phyloP scores from a whole-genome alignment of 257 asterid genomes.

The Euphrasia confusa region DNA sequence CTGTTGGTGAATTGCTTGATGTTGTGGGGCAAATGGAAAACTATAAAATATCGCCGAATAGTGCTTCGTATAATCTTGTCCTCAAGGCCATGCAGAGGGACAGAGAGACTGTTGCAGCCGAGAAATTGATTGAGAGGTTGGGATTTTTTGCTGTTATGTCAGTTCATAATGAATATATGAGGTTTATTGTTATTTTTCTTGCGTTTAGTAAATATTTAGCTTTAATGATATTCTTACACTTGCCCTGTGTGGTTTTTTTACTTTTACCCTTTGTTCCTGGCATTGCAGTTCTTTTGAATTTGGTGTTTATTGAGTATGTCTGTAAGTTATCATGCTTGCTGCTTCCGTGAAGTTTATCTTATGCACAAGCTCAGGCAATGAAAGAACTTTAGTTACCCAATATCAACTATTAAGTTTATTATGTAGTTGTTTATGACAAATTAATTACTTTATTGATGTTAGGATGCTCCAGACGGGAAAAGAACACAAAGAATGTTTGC shows the following conservation, averaged over 20 bases:
- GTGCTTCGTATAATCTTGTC: slow-evolving; percentile 75
- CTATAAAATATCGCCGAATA: slow-evolving; percentile 49
- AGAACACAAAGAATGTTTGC: slow-evolving; percentile 64
- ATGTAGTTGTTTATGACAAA: neutral
- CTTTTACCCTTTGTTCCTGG: too few species aligned
- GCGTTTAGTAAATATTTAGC: neutral
- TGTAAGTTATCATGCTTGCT: neutral
- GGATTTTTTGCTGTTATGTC: slow-evolving; percentile 3
- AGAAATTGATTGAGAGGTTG: slow-evolving; percentile 71
- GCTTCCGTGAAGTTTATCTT: neutral
- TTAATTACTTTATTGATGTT: slow-evolving; percentile 31
- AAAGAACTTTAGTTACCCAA: slow-evolving; percentile 9
- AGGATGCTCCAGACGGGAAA: slow-evolving; percentile 81
- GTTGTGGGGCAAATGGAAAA: slow-evolving; percentile 54
- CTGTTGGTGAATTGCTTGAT: slow-evolving; percentile 54
- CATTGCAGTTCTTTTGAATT: neutral
- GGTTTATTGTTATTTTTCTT: neutral
- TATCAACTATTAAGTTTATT: neutral
- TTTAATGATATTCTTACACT: neutral
- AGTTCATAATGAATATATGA: slow-evolving; percentile 1
- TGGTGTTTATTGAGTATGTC: neutral
- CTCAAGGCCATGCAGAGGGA: slow-evolving; percentile 64
- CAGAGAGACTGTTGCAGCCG: slow-evolving; percentile 51
- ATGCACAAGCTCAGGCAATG: neutral
- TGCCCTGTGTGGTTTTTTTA: neutral